Conservation (phyloP, 2,329 filamentous ascomycete species). For the Dichotomopilus funicola region DNA sequence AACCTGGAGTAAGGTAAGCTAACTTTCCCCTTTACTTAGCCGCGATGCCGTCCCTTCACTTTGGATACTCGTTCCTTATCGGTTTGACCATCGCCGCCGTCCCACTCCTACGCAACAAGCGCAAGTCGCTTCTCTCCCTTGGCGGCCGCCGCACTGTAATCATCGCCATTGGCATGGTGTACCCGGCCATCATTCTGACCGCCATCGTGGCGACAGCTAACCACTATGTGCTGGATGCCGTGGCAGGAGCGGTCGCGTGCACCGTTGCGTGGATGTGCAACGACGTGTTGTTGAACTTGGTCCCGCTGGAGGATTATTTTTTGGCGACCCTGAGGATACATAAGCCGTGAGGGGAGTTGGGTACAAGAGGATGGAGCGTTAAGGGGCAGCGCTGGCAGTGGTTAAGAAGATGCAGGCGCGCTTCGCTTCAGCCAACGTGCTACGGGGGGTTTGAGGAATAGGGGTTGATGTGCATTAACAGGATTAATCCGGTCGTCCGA, state of each 20-base stretch:
- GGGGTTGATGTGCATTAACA: too few species aligned
- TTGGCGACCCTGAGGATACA: conserved; percentile 56
- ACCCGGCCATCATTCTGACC: conserved; percentile 58
- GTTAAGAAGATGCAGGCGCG: too few species aligned
- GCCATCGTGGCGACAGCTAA: conserved; percentile 68
- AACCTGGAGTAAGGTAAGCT: not conserved
- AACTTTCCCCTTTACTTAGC: conserved; percentile 33
- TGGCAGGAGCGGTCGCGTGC: conserved; percentile 61
- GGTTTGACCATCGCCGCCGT: conserved; percentile 62
- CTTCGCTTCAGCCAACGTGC: too few species aligned
- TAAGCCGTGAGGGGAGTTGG: conserved; percentile 42
- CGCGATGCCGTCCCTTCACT: conserved; percentile 70
- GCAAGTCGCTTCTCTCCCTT: conserved; percentile 36
- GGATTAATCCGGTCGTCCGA: too few species aligned
- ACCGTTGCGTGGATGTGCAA: conserved; percentile 55
- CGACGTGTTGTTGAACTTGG: conserved; percentile 52
- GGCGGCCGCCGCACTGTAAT: conserved; percentile 44
- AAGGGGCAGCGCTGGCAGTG: too few species aligned
- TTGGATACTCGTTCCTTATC: conserved; percentile 68
- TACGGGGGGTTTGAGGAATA: too few species aligned
- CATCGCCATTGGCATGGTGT: conserved; percentile 48
- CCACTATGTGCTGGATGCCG: conserved; percentile 65
- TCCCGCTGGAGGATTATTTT: conserved; percentile 63
- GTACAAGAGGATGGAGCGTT: not conserved
- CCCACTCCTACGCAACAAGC: conserved; percentile 43